Base-by-base conservation (phyloP, 495 filamentous ascomycete species). In the Friedmanniomyces simplex region DNA sequence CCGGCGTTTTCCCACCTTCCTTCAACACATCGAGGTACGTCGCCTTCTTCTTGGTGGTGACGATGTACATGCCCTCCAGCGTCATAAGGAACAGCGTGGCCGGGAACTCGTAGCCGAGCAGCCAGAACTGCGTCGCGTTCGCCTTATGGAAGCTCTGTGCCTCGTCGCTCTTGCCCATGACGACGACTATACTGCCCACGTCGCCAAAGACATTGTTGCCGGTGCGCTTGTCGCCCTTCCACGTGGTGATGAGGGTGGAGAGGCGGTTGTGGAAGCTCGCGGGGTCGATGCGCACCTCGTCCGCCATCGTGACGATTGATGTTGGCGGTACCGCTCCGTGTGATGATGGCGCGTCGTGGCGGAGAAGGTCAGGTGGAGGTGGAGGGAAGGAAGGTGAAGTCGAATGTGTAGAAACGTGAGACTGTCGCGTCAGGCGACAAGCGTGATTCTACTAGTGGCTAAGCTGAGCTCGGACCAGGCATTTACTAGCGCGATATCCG, bases 51-150 rank as follows among this genome's bases (percentile, higher is more conserved):
- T 88, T 83, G 12, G 93, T 97, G 1, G 94, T 97, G 54, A 97
- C 84, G 51, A 96, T 82, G 69, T 89, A 91, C 60, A 97, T 74
- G 52, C 80, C 78, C 53, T 97, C 94, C 50, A 82, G 80, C 11
- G 94, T 96, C 64, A 97, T 79, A 46, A 99, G 77, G 71, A 99
- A 85, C 41, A 97, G 77, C 0, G 93, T 97, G 14, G 93, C 89
- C 43, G 93, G 93, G 65, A 99, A 99, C 68, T 99, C 93, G 77
- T 97, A 99, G 61, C 93, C 93, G 57, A 99, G 80, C 49, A 99
- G 78, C 93, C 93, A 99, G 74, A 96, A 95, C 90, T 98, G 73
- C 41, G 95, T 85, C 32, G 93, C 88, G 72, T 95, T 94, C 63
- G 87, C 91, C 76, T 99, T 99, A 68, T 88, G 82, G 64, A 89